Base-by-base conservation (phyloP, 345 rosid species). In the Populus nigra region DNA sequence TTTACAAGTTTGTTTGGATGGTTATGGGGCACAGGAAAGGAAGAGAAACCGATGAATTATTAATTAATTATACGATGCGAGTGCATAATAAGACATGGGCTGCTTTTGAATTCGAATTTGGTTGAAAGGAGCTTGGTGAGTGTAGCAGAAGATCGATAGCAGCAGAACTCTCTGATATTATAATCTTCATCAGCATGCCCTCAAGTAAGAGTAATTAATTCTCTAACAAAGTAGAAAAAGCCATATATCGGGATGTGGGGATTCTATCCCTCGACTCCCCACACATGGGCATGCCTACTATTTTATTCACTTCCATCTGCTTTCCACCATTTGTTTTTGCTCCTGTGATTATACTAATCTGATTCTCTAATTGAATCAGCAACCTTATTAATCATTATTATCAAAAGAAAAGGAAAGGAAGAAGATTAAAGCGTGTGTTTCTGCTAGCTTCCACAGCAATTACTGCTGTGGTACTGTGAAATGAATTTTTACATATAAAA, bases 31-130 rank as follows among this genome's bases (percentile, higher is more conserved):
- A 75, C 53, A 72, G 11, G 25, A 50, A 53, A 29, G 16, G 61
- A 50, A 71, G 29, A 77, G 72, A 72, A 65, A 63, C 49, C 25
- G 16, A 65, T 5, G 31, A 72, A 43, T 27, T 71, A 53, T 68
- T 18, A 41, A 41, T 41, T 41, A 45, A 47, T 47, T 47, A 45
- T 69, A 65, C 71, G 33, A 35, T 68, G 72, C 55, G 69, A 76
- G 33, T 76, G 76, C 85, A 82, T 68, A 75, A 69, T 84, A 87
- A 79, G 75, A 76, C 74, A 18, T 25, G 81, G 50, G 83, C 79
- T 68, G 53, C 68, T 72, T 79, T 75, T 57, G 16, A 67, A 25
- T 68, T 35, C 45, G 20, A 65, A 45, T 20, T 27, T 25, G 11
- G 45, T 10, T 33, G 39, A 15, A 61, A 29, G 8, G 65, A 22